Evolutionary conservation across 2,329 filamentous ascomycete species (phyloP), one percentile per base, ranked within the genome.

Genomic region (Xylaria polymorpha): DNA sequence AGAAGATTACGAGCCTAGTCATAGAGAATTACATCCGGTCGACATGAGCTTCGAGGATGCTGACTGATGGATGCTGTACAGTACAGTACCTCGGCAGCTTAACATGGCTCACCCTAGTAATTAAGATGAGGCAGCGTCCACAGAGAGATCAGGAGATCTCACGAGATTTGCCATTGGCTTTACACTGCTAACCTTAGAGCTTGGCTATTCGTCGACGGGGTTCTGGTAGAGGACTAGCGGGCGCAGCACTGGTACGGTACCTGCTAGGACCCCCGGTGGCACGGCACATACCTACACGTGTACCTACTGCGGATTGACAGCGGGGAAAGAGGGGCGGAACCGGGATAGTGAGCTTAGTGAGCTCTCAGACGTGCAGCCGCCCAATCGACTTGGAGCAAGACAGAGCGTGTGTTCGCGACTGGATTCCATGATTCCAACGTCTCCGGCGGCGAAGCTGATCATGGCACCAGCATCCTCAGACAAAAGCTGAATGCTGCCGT

Each of bases 341-440:
- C 9, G 59, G 43, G 25, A 20, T 48, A 20, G 5, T 37, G 51
- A 48, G 41, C 48, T 35, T 43, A 14, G 50, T 50, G 46, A 50
- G 20, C 46, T 25, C 15, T 53, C n/a, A 58, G 43, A 57, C 29
- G 32, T 43, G 43, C 53, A 37, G 53, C 51, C 41, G 41, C 46
- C 67, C 67, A 71, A 70, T 71, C n/a, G 67, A 69, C 56, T 48
- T 61, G 32, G 39, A 65, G 67, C 46, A 59, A 65, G 50, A 51
- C 61, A 65, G 59, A 71, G 55, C 70, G 70, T 71, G 70, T 65
- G 50, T 22, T 41, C 46, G 48, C 37, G 64, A 53, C 37, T 70
- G 37, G 58, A 66, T 68, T 50, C 43, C 43, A 64, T 71, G 58
- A 64, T 48, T 55, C 50, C 61, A 67, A 61, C 14, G 32, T 20